phyloP scores from a whole-genome alignment of 257 asterid genomes.

The Salvia rosmarinus region DNA sequence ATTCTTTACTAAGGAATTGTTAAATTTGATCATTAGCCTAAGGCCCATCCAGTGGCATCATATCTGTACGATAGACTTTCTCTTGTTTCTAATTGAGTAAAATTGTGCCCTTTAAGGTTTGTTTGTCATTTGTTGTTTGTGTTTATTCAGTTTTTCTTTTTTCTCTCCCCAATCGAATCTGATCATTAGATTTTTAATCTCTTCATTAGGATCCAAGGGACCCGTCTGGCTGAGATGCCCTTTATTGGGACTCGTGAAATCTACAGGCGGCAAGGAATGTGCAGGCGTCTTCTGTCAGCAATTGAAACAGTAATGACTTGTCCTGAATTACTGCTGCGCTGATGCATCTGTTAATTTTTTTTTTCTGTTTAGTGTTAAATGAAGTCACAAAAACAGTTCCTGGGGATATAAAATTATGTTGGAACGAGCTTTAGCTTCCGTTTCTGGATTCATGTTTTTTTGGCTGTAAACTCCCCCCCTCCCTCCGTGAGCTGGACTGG shows the following conservation, averaged over 20 bases:
- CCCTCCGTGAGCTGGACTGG: background rate
- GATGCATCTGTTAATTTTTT: conserved; percentile 28
- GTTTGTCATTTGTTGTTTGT: conserved; percentile 12
- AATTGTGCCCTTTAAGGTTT: conserved; percentile 6
- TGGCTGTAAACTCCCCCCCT: background rate
- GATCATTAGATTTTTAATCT: conserved; percentile 29
- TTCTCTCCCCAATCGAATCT: conserved; percentile 9
- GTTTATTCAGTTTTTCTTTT: no score
- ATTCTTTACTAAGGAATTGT: conserved; percentile 4
- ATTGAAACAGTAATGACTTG: conserved; percentile 66
- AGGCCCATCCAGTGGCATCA: conserved; percentile 4
- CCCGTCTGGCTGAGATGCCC: conserved; percentile 90
- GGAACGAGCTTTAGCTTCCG: background rate
- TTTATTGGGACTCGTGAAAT: conserved; percentile 83
- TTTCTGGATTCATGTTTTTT: background rate
- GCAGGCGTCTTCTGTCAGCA: conserved; percentile 78
- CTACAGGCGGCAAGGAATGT: conserved; percentile 95
- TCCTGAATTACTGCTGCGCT: conserved; percentile 19
- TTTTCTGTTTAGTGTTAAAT: conserved; percentile 6
- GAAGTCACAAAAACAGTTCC: conserved; percentile 11
- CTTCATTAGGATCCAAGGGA: conserved; percentile 67
- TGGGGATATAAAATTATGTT: conserved; percentile 1
- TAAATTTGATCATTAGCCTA: conserved; percentile 15
- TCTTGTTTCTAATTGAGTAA: conserved; percentile 24
- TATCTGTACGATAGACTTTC: conserved; percentile 6